These are phyloP conservation scores for Penicillium sp. DNA, from an alignment of 2,329 filamentous ascomycete species.

Conservation along the genomic window DNA sequence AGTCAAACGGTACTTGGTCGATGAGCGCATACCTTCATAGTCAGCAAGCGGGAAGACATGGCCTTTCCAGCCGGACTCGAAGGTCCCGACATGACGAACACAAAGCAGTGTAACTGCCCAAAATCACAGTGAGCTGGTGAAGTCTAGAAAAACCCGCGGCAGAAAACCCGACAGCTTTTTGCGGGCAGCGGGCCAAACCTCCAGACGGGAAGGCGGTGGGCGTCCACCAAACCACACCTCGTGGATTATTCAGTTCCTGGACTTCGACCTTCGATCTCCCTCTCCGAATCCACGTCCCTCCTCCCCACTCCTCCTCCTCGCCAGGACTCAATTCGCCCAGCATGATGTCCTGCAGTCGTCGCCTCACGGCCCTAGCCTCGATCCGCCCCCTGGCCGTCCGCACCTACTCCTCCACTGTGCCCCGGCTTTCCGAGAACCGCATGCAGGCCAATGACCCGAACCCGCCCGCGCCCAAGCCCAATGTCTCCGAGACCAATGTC, in stretches of 20 bases:
- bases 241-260: conserved; percentile 26
- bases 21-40: conserved; percentile 68
- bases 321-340: conserved; percentile 30
- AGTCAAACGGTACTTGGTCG: neutral
- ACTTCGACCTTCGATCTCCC: conserved; percentile 1
- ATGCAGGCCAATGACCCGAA: conserved; percentile 61
- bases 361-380: conserved; percentile 51
- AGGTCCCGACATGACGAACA: conserved; percentile 32
- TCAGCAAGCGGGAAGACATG: conserved; percentile 85
- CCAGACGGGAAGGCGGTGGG: conserved; percentile 16
- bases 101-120: neutral
- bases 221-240: conserved; percentile 36
- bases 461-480: conserved; percentile 50
- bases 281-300: conserved; percentile 18
- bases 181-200: conserved; percentile 6
- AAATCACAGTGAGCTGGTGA: neutral
- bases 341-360: conserved; percentile 49
- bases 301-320: conserved; percentile 20
- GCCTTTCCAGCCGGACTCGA: conserved; percentile 59
- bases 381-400: conserved; percentile 34
- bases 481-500: conserved; percentile 64
- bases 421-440: conserved; percentile 44
- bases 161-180: conserved; percentile 20
- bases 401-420: conserved; percentile 48
- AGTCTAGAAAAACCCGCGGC: conserved; percentile 16